phyloP scores from a whole-genome alignment of 805 yeast genomes.

The Lipomyces spencermartinsiae region DNA sequence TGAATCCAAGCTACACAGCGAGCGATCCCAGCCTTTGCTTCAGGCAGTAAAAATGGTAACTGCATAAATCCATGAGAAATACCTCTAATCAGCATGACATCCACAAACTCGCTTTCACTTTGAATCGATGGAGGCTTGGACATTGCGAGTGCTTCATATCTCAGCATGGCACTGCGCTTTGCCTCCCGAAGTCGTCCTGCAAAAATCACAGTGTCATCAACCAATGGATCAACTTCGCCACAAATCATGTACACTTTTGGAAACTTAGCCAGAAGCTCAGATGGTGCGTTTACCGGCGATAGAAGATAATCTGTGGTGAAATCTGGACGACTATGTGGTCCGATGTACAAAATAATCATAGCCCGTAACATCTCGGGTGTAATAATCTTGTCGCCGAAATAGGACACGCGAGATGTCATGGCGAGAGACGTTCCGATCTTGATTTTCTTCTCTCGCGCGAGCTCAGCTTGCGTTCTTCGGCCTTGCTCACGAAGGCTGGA shows the following conservation, averaged over 20 bases:
- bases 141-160: slow-evolving; percentile 31
- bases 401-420: slow-evolving; percentile 44
- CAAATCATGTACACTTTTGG: slow-evolving; percentile 44
- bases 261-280: slow-evolving; percentile 40
- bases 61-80: slow-evolving; percentile 44
- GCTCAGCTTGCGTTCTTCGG: slow-evolving; percentile 17
- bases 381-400: slow-evolving; percentile 41
- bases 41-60: slow-evolving; percentile 42
- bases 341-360: slow-evolving; percentile 42
- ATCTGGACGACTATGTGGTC: slow-evolving; percentile 40
- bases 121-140: slow-evolving; percentile 10
- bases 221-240: slow-evolving; percentile 46
- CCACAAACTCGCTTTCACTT: slow-evolving; percentile 38
- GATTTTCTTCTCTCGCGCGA: slow-evolving; percentile 11
- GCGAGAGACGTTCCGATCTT: slow-evolving; percentile 38
- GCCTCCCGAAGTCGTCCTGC: slow-evolving; percentile 44
- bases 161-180: slow-evolving; percentile 29
- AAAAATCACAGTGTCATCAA: slow-evolving; percentile 45
- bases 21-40: slow-evolving; percentile 38
- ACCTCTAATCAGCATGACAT: slow-evolving; percentile 42
- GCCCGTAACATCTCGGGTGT: slow-evolving; percentile 43
- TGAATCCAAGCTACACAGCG: slow-evolving; percentile 42
- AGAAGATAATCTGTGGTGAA: slow-evolving; percentile 41
- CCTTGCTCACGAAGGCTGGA: not conserved
- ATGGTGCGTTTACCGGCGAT: slow-evolving; percentile 44